Base-by-base conservation (phyloP, 139 green algal genomes). In the Bryopsis sp. region DNA sequence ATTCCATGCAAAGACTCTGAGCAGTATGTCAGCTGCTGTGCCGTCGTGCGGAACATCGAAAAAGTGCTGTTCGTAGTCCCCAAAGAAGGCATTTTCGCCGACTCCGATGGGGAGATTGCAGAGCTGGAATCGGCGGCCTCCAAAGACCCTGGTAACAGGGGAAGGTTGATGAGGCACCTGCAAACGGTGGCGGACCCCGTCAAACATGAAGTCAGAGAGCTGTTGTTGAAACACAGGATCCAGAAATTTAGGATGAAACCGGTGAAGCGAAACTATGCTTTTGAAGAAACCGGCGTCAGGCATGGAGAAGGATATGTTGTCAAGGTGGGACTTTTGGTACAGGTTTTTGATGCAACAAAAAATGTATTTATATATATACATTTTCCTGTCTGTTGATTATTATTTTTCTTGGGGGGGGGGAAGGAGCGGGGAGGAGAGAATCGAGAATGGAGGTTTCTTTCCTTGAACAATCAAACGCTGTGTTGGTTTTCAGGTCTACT, bases 191-290 rank as follows among this genome's bases (percentile, higher is more conserved):
- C 66, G 6, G 46, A 70, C 26, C 66, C 66, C 26, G 37, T 72
- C 22, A 39, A 68, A 24, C 35, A 68, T 32, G 48, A 72, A 28
- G 66, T 48, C 8, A 3, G 33, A 7, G 43, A 70, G 28, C 26
- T 59, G n/a, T 36, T 68, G 15, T 38, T 71, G 37, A 35, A 68
- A 28, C 24, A 24, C 6, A n/a, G 5, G 38, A 32, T 68, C 38
- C 28, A 58, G 8, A n/a, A 57, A 24, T n/a, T n/a, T n/a, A n/a
- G 79, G 22, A 89, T 98, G 73, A 79, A 89, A 73, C 90, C 90
- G 6, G 92, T 97, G 43, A 84, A 84, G 80, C 77, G 94, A 19
- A 81, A 67, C 48, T 99, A 99, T 71, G 88, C 90, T 0, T 99
- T 99, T 78, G 94, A 99, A 81, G 54, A 83, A 37, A 19, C 69